Base-by-base conservation (phyloP, 2,329 filamentous ascomycete species). In the Cladosporium sp. region DNA sequence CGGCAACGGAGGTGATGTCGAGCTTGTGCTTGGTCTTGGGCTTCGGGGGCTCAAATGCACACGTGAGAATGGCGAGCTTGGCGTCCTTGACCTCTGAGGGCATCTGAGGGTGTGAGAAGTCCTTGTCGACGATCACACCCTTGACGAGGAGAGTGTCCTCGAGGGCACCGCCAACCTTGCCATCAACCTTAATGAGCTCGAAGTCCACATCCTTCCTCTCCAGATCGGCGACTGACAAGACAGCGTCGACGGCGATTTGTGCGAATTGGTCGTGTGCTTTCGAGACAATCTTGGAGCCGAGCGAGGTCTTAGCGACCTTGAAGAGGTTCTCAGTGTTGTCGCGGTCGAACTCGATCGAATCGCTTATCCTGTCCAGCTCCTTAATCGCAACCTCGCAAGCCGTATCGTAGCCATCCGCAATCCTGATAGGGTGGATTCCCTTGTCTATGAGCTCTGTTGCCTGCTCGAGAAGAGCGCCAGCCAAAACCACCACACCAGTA, bases 21-120 rank as follows among this genome's bases (percentile, higher is more conserved):
- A 99, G 84, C 81, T 97, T 96, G 78, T 99, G 94, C 84, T 99
- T 99, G 48, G 94, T 99, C 85, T 99, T 99, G 66, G 94, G 94
- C 83, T 99, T 99, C 51, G 94, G 94, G 32, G 94, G 94, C 79
- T 99, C 94, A 72, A 99, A 99, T 3, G 94, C 91, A 74, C 94
- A 99, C 52, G 94, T 99, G 60, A 99, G 80, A 69, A 99, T 99
- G 66, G 94, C 94, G 70, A 99, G 86, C 81, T 97, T 97, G 71
- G 94, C 95, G 76, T 99, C 91, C 68, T 81, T 84, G 63, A 99
- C 93, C 76, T 97, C 91, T 51, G 89, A 90, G 10, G 94, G 94
- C 94, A 99, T 99, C 78, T 99, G 94, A 12, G 94, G 94, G 75
- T 99, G 94, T 35, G 94, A 97, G 76, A 99, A 99, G 78, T 99